phyloP scores from a whole-genome alignment of 495 filamentous ascomycete genomes.

The Elasticomyces elasticus region DNA sequence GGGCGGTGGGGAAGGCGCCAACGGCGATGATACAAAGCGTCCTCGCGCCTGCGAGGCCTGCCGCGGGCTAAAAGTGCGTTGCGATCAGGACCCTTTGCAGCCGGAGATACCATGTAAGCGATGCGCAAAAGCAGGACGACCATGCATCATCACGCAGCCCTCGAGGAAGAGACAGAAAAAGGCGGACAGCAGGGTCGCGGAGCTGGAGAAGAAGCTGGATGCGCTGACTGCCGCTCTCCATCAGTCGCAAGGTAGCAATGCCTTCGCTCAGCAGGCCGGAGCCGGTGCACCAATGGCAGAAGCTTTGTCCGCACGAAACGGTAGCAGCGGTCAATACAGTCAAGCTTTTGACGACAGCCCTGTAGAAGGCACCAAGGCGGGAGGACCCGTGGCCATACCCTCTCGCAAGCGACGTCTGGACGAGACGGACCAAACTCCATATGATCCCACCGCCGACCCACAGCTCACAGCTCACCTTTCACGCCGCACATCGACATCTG shows the following conservation, averaged over 20 bases:
- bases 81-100: conserved; percentile 61
- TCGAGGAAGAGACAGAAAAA: conserved; percentile 87
- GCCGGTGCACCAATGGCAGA: conserved; percentile 24
- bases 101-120: conserved; percentile 64
- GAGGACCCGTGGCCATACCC: not conserved
- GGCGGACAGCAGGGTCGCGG: conserved; percentile 80
- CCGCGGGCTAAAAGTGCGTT: conserved; percentile 80
- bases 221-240: conserved; percentile 69
- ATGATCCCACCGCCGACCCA: not conserved
- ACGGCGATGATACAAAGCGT: conserved; percentile 47
- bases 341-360: conserved; percentile 3
- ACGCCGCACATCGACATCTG: not conserved
- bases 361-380: not conserved
- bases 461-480: not conserved
- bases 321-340: conserved; percentile 8
- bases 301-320: conserved; percentile 9
- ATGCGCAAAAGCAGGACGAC: conserved; percentile 71
- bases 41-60: conserved; percentile 90
- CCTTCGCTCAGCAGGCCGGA: conserved; percentile 28
- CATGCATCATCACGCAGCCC: conserved; percentile 73
- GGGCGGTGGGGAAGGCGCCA: conserved; percentile 31
- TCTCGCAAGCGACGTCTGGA: conserved; percentile 12
- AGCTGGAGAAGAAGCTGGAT: conserved; percentile 92
- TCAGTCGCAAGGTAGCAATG: conserved; percentile 32
- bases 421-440: not conserved